A percentile compares a stretch with the other conserved stretches of the same genome.
phyloP scores from a whole-genome alignment of 805 yeast species.

The Pichia exigua region DNA sequence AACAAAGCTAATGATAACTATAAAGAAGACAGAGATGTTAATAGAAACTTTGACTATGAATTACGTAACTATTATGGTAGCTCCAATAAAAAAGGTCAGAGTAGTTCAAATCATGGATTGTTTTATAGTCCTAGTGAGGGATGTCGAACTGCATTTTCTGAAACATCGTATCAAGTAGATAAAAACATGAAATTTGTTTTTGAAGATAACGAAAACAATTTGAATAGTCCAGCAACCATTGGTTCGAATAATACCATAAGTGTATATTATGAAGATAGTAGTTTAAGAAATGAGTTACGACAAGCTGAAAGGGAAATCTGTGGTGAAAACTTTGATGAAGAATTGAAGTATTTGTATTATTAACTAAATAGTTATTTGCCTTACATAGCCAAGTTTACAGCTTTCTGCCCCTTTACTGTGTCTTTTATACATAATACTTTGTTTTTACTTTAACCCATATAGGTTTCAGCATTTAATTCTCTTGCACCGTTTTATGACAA shows the following conservation, averaged over 20 bases:
- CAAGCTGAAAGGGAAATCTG: constrained; percentile 43
- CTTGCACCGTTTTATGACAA: background rate
- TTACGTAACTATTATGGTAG: background rate
- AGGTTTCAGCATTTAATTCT: no score
- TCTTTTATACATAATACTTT: background rate
- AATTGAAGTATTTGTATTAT: constrained; percentile 9
- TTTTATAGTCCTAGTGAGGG: background rate
- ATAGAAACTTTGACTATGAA: background rate
- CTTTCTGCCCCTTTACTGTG: background rate
- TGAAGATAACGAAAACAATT: background rate
- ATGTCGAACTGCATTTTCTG: background rate
- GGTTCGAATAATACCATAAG: background rate
- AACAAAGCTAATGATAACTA: background rate
- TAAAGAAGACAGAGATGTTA: background rate
- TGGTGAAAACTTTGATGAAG: constrained; percentile 35
- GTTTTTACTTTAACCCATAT: no score
- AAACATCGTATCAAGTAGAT: background rate
- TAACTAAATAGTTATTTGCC: background rate
- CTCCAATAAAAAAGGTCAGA: background rate
- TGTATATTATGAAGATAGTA: background rate
- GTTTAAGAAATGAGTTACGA: constrained; percentile 6
- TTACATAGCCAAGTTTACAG: background rate
- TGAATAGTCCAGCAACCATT: background rate
- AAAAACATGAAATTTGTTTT: background rate
- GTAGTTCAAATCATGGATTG: background rate